Base-by-base conservation (phyloP, 2,329 filamentous ascomycete species). In the Ceratocystiopsis minuta region DNA sequence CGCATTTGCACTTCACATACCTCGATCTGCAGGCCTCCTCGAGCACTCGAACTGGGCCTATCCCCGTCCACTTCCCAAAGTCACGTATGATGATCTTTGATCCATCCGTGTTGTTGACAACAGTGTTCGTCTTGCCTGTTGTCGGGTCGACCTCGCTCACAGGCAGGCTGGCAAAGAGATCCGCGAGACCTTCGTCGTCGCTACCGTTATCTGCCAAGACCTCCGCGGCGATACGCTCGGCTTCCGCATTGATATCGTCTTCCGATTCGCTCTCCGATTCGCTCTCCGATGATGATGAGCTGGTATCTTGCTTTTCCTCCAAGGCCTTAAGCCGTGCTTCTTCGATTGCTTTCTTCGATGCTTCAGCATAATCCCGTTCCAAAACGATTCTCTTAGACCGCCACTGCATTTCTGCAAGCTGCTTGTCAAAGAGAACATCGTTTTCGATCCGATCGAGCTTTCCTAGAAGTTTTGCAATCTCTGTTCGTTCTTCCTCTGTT, bases 1-100 rank as follows among this genome's bases (percentile, higher is more conserved):
- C 24, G 5, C 24, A n/a, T n/a, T n/a, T 28, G 4, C 24, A 10
- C 24, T 28, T 28, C 9, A 28, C 24, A 28, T 58, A 80, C 79
- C 79, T 79, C 48, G 85, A 74, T 51, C 80, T 78, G 56, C 87
- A 92, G n/a, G 83, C 74, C 57, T 95, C 87, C 56, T 95, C 86
- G 13, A 96, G 61, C 24, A 83, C 68, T 49, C 80, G 71, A 47
- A 75, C 72, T 15, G 88, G 87, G 50, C 65, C 81, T 28, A 93
- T 60, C 9, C 88, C 87, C 14, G 72, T 72, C 65, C 76, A 78
- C 56, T 84, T 85, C 2, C 84, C 86, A 65, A 96, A 95, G 52
- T 95, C 80, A 36, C 82, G 69, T 39, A 93, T 69, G 1, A 64
- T 68, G 4, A 85, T 59, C 43, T 69, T 75, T 6, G 62, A 55